Evolutionary conservation across 139 green algal genomes (phyloP).

Genomic region (Monoraphidium neglectum): DNA sequence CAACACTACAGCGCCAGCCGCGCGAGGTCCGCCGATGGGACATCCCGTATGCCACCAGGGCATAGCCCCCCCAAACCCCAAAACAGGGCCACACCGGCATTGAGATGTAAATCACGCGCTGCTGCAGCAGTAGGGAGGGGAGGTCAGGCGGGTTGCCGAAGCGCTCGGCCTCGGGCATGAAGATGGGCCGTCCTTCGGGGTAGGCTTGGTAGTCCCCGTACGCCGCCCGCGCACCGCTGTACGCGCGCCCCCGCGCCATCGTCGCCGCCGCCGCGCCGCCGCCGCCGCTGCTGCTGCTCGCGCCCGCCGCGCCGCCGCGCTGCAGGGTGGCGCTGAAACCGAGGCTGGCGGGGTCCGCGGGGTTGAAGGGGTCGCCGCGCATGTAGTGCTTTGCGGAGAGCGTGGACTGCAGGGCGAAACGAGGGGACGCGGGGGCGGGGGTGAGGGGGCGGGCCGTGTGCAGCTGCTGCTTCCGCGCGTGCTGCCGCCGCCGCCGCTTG

Average conservation of each 20-base stretch:
- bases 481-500: too few species aligned
- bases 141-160: slow-evolving; percentile 76
- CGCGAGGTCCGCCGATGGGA: not conserved
- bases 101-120: slow-evolving; percentile 84
- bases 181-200: slow-evolving; percentile 58
- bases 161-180: slow-evolving; percentile 59
- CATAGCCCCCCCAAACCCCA: slow-evolving; percentile 1
- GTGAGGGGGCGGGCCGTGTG: too few species aligned
- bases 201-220: slow-evolving; percentile 57
- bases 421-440: too few species aligned
- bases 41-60: too few species aligned
- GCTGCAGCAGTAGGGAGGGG: slow-evolving; percentile 82
- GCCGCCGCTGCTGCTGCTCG: not conserved
- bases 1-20: not conserved
- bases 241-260: slow-evolving; percentile 15
- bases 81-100: slow-evolving; percentile 65
- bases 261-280: not conserved
- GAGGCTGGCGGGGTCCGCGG: slow-evolving; percentile 18
- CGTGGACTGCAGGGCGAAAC: slow-evolving; percentile 40
- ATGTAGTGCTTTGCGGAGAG: slow-evolving; percentile 49
- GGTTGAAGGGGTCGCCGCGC: slow-evolving; percentile 44
- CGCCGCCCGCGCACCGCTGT: slow-evolving; percentile 38
- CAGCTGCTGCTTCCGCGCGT: too few species aligned
- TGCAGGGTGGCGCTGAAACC: slow-evolving; percentile 9
- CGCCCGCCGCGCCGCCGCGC: slow-evolving; percentile 2